These are phyloP conservation scores for Sordariomycetes sp. DNA, from an alignment of 2,329 filamentous ascomycete genomes.

Conservation along the genomic window DNA sequence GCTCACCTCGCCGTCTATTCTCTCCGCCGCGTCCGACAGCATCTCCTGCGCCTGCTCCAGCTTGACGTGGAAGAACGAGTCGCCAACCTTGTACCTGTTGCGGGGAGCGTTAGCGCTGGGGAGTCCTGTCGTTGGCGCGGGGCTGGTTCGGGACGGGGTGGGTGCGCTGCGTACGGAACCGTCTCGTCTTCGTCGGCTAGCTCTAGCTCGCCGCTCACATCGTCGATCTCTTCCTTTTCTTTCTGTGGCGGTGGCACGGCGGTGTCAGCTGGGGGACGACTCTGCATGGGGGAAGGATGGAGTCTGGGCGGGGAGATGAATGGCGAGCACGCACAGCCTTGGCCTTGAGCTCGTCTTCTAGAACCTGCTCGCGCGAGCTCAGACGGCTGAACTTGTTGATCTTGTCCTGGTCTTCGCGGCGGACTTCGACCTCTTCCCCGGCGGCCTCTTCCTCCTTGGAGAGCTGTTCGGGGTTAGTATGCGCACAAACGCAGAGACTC, in stretches of 20 bases:
- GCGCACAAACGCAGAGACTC: conserved; percentile 7
- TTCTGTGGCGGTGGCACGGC: conserved; percentile 48
- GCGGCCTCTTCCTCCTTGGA: conserved; percentile 78
- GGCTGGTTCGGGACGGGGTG: neutral
- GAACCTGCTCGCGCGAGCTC: conserved; percentile 69
- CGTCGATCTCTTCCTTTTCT: conserved; percentile 96
- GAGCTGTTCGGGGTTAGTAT: conserved; percentile 44
- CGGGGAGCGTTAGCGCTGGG: conserved; percentile 7
- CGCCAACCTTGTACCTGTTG: conserved; percentile 85
- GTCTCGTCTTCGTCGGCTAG: conserved; percentile 90
- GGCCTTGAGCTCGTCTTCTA: conserved; percentile 70
- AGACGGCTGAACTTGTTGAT: conserved; percentile 97
- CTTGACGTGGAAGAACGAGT: conserved; percentile 83
- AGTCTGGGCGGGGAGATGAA: neutral
- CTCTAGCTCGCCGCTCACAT: conserved; percentile 83
- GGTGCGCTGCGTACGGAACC: conserved; percentile 57
- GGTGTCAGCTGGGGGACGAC: neutral
- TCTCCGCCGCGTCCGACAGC: conserved; percentile 58
- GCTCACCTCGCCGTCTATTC: conserved; percentile 67
- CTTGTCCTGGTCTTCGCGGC: conserved; percentile 94
- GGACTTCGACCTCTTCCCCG: conserved; percentile 81
- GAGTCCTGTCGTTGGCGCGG: neutral
- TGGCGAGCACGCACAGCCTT: conserved; percentile 55
- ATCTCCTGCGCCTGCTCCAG: conserved; percentile 80
- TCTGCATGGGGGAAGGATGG: neutral